Base-by-base conservation (phyloP, 2,329 filamentous ascomycete genomes). In the Cladophialophora exuberans region DNA sequence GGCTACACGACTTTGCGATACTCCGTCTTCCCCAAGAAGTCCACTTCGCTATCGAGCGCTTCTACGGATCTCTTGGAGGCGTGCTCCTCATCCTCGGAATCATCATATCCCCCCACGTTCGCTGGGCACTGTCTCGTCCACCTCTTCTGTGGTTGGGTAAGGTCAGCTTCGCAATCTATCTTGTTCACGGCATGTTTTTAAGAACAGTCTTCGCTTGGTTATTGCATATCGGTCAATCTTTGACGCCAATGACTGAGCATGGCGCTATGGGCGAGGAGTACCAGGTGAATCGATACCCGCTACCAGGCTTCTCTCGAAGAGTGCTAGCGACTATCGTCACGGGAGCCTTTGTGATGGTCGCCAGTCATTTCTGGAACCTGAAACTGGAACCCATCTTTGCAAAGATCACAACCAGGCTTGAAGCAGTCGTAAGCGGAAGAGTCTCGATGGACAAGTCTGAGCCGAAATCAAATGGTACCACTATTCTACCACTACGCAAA, bases 111-210 rank as follows among this genome's bases (percentile, higher is more conserved):
- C 74, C 76, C 1, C 66, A 70, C 23, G 69, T 80, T 25, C 82
- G 83, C 57, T 75, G 75, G 46, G 61, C 80, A 1, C 75, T 86
- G 2, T 81, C 80, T 3, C 78, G 77, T 54, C 77, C 76, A 26
- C 75, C 77, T 51, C 77, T 86, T 38, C 75, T 83, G 39, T 86
- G 83, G 78, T 77, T 86, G 10, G 84, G 84, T 39, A 81, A 81
- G 64, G 79, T 85, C 70, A 83, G 80, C 39, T 86, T 86, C 63
- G 82, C 83, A 1, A 80, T 87, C 11, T 86, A 86, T 63, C 76
- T 87, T 5, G 70, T 86, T 17, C 84, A 87, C 68, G 84, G 83
- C 36, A 78, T 80, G 0, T 73, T 86, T 25, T 77, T 86, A 62
- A 79, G 83, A 53, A 80, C 78, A 20, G 67, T 85, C 6, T 72